Conservation (phyloP, 2,329 filamentous ascomycete species). For the Beauveria sp. region DNA sequence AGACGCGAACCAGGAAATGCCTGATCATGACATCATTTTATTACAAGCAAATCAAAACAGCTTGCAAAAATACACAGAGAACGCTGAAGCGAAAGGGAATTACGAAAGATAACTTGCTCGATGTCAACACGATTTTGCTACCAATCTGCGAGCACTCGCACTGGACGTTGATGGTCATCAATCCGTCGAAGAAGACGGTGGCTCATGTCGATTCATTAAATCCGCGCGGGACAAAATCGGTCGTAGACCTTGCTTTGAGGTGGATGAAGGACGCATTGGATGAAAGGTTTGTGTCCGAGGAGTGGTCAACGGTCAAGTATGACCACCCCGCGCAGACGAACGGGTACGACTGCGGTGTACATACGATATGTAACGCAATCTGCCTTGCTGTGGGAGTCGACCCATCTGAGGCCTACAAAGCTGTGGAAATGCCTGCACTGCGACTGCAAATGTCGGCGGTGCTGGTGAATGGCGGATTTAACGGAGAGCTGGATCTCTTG, state of each 20-base stretch:
- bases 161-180: slow-evolving; percentile 66
- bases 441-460: slow-evolving; percentile 56
- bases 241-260: slow-evolving; percentile 35
- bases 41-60: slow-evolving; percentile 46
- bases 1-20: slow-evolving; percentile 46
- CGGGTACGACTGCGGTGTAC: slow-evolving; percentile 68
- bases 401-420: slow-evolving; percentile 40
- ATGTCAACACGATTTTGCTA: slow-evolving; percentile 60
- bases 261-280: slow-evolving; percentile 54
- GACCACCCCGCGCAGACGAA: slow-evolving; percentile 54
- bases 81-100: slow-evolving; percentile 52
- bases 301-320: slow-evolving; percentile 52
- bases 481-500: slow-evolving; percentile 46
- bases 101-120: slow-evolving; percentile 51
- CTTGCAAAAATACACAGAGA: slow-evolving; percentile 40
- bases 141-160: slow-evolving; percentile 59
- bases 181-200: slow-evolving; percentile 51
- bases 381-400: slow-evolving; percentile 49
- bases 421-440: slow-evolving; percentile 50
- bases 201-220: slow-evolving; percentile 64
- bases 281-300: slow-evolving; percentile 42
- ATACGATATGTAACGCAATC: slow-evolving; percentile 65
- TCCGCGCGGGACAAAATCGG: slow-evolving; percentile 28
- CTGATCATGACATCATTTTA: slow-evolving; percentile 60
- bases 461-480: slow-evolving; percentile 60